Evolutionary conservation across 1,139 yeast genomes (phyloP), one percentile per base, ranked within the genome.

Genomic region (Groenewaldozyma sp.): DNA sequence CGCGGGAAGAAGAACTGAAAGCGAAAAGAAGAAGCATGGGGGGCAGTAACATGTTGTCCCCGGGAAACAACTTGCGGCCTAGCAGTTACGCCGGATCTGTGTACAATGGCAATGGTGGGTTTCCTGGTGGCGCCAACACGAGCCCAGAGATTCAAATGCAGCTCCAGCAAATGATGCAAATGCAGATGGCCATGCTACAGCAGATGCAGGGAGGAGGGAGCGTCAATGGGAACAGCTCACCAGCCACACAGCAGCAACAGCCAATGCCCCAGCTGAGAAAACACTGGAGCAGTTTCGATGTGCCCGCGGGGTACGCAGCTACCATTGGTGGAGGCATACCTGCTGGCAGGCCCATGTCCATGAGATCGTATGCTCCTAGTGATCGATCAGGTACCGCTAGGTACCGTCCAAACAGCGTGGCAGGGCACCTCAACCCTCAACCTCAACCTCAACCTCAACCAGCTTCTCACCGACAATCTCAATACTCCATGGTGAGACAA

Each of bases 1-100:
- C 64, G n/a, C 53, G 56, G 4, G 68, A 62, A 37, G 67, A 64
- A 42, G 65, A 63, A 29, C 60, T 62, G 28, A 60, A 60, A 46
- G 42, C 48, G 22, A 51, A 57, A 11, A 53, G 67, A 21, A 53
- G 55, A 10, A 44, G 48, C 4, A 31, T 35, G 38, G 21, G 29
- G 9, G 20, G 36, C n/a, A 11, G n/a, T 22, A 26, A 24, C 11
- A 11, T 22, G 11, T 26, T 34, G 27, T 18, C 29, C n/a, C 36
- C 22, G 19, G 31, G 31, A 22, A 24, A 24, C 9, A 19, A 31
- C 6, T 16, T 16, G 11, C 13, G 27, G 11, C 17, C 36, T 21
- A 24, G 31, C n/a, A 19, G 4, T 4, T 22, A 24, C 14, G 35
- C 27, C 26, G 37, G 14, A 18, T 9, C 26, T 28, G 13, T 33